phyloP scores from a whole-genome alignment of 306 rosid species.

The Cercis canadensis region DNA sequence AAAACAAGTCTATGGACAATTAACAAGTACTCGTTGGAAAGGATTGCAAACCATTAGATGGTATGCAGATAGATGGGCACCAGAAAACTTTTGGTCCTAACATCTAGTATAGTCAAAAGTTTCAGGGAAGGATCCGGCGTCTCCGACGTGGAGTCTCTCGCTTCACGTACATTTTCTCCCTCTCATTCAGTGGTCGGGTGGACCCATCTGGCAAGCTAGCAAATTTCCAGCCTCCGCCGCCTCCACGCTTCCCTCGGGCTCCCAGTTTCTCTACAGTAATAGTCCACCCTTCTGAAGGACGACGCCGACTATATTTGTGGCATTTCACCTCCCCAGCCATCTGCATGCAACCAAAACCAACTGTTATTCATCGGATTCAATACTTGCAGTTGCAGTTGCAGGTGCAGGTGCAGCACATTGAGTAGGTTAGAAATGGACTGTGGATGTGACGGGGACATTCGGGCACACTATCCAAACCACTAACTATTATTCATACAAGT shows the following conservation, averaged over 20 bases:
- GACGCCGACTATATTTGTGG: slow-evolving; percentile 83
- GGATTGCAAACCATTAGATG: too few species aligned
- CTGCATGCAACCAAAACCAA: slow-evolving; percentile 49
- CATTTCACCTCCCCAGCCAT: slow-evolving; percentile 84
- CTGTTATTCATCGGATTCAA: slow-evolving; percentile 16
- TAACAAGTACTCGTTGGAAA: too few species aligned
- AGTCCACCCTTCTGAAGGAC: slow-evolving; percentile 78
- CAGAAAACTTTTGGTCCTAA: neutral
- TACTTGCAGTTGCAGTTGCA: too few species aligned
- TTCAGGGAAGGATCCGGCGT: slow-evolving; percentile 81
- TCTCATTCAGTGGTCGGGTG: slow-evolving; percentile 79
- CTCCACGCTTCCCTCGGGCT: slow-evolving; percentile 76
- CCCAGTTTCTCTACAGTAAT: slow-evolving; percentile 88
- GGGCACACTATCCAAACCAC: too few species aligned
- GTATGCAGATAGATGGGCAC: too few species aligned
- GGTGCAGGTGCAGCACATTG: slow-evolving; percentile 12
- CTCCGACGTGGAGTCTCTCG: slow-evolving; percentile 86
- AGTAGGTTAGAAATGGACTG: too few species aligned
- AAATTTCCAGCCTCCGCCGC: slow-evolving; percentile 90
- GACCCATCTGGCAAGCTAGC: slow-evolving; percentile 90
- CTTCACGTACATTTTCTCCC: slow-evolving; percentile 84
- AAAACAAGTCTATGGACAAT: too few species aligned
- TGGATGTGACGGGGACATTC: too few species aligned
- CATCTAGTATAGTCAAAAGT: slow-evolving; percentile 8
- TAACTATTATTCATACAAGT: too few species aligned